Evolutionary conservation across 805 yeast genomes (phyloP).

Genomic region (Candida silvatica): DNA sequence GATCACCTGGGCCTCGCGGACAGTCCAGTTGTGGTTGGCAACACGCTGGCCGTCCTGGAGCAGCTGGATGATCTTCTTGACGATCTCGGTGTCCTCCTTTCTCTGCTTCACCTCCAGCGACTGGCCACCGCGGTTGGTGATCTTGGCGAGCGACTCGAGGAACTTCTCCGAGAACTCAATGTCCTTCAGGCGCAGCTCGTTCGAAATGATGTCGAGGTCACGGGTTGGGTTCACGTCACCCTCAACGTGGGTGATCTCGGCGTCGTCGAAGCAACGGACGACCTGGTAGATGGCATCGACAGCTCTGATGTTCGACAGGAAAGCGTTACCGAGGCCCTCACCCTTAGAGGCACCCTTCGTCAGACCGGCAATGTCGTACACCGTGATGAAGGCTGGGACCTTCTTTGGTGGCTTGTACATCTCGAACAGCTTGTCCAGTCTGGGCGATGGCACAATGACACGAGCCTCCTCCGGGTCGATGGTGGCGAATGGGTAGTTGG

Average conservation of each 20-base stretch:
- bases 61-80: slow-evolving; percentile 51
- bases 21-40: slow-evolving; percentile 50
- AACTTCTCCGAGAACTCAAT: slow-evolving; percentile 76
- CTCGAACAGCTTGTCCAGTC: slow-evolving; percentile 69
- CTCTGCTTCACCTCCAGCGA: slow-evolving; percentile 55
- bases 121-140: slow-evolving; percentile 57
- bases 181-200: slow-evolving; percentile 92
- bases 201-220: slow-evolving; percentile 85
- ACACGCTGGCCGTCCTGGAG: slow-evolving; percentile 60
- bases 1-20: slow-evolving; percentile 55
- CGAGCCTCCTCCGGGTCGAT: slow-evolving; percentile 98
- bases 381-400: slow-evolving; percentile 88
- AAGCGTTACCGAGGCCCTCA: slow-evolving; percentile 97
- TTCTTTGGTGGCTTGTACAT: slow-evolving; percentile 76
- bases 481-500: slow-evolving; percentile 97
- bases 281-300: slow-evolving; percentile 98
- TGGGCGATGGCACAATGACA: slow-evolving; percentile 85
- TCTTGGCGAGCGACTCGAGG: slow-evolving; percentile 45
- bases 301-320: slow-evolving; percentile 91
- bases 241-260: slow-evolving; percentile 95
- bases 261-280: slow-evolving; percentile 95
- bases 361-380: slow-evolving; percentile 96
- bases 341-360: slow-evolving; percentile 96
- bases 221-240: slow-evolving; percentile 94
- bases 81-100: slow-evolving; percentile 50